These are phyloP conservation scores for Ustilago bromivora DNA, from an alignment of 1,284 basidiomycete species.

Conservation along the genomic window DNA sequence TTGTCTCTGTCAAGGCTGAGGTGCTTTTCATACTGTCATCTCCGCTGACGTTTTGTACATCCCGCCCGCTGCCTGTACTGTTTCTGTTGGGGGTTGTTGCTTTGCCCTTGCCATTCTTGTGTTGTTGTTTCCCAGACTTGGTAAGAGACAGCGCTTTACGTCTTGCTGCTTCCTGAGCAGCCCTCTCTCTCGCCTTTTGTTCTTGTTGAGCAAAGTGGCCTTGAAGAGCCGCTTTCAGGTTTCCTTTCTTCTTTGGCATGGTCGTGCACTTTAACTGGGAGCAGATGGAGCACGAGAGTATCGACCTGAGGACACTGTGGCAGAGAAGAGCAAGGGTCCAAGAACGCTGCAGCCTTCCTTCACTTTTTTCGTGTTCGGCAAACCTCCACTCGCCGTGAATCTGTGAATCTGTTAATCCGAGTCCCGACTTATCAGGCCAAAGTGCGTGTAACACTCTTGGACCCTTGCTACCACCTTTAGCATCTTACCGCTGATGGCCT, in stretches of 20 bases:
- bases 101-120: slow-evolving; percentile 27
- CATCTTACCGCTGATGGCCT: neutral
- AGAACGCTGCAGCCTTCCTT: neutral
- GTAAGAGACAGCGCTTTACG: slow-evolving; percentile 51
- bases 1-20: neutral
- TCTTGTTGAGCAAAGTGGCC: slow-evolving; percentile 50
- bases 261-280: neutral
- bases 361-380: neutral
- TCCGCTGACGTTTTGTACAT: neutral
- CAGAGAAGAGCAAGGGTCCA: neutral
- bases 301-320: neutral
- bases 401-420: neutral
- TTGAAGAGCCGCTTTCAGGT: slow-evolving; percentile 49
- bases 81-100: neutral
- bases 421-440: neutral
- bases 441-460: slow-evolving; percentile 1
- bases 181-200: slow-evolving; percentile 32
- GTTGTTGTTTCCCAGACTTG: slow-evolving; percentile 11
- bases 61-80: neutral
- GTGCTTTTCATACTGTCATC: too few relatives aligned
- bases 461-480: slow-evolving; percentile 1
- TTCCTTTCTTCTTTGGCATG: slow-evolving; percentile 61
- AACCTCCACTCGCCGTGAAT: slow-evolving; percentile 3
- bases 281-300: neutral
- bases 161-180: slow-evolving; percentile 48